Conservation (phyloP, 257 asterid species). For the Prunella vulgaris region DNA sequence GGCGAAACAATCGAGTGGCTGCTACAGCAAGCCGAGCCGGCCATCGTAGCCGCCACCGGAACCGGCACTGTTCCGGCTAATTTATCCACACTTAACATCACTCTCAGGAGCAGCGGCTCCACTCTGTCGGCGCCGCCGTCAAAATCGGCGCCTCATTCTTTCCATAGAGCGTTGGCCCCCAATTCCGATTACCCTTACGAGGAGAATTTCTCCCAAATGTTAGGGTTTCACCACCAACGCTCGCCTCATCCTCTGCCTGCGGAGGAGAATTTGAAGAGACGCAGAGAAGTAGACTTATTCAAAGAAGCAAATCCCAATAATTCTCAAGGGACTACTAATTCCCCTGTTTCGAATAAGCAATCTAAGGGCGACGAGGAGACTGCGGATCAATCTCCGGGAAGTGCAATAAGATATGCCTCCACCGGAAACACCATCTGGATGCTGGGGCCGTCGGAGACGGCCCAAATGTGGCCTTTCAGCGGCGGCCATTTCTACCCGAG, state of each 20-base stretch:
- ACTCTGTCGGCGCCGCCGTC: conserved; percentile 61
- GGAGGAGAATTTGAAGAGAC: conserved; percentile 65
- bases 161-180: conserved; percentile 51
- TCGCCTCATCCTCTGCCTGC: background rate
- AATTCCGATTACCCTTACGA: conserved; percentile 42
- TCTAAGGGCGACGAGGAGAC: conserved; percentile 26
- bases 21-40: conserved; percentile 82
- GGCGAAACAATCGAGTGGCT: conserved; percentile 87
- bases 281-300: conserved; percentile 52
- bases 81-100: conserved; percentile 66
- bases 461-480: conserved; percentile 55
- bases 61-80: conserved; percentile 93
- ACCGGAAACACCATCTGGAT: conserved; percentile 73
- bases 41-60: conserved; percentile 84
- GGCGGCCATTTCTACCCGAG: conserved; percentile 52
- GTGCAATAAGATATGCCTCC: no score
- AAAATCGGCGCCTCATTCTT: conserved; percentile 59
- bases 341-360: conserved; percentile 51
- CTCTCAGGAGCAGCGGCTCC: conserved; percentile 68
- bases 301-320: conserved; percentile 45
- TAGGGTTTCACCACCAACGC: conserved; percentile 56
- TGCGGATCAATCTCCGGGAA: conserved; percentile 35
- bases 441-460: conserved; percentile 15
- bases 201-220: conserved; percentile 57
- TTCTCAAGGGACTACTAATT: conserved; percentile 32